Evolutionary conservation across 2,329 filamentous ascomycete genomes (phyloP), one percentile per base, ranked within the genome.

Genomic region (Ceratocystis huliohia): DNA sequence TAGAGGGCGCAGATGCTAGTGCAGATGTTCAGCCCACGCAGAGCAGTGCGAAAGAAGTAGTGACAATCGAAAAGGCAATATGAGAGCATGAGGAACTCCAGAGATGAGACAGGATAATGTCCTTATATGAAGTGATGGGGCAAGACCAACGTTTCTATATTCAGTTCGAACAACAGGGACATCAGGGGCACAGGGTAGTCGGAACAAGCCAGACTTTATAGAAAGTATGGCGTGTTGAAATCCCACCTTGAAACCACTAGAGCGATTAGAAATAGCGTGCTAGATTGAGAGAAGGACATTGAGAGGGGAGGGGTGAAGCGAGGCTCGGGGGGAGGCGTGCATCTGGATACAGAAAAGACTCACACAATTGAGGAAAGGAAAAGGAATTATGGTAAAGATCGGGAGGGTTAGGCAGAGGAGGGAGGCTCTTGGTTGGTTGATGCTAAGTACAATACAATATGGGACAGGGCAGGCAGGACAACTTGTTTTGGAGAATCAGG

Each of bases 41-140:
- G 79, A 74, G 89, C 88, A 76, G 87, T 95, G 80, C 89, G 89
- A 80, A 89, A 94, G 78, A 96, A 95, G 78, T 95, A 95, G 75
- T 95, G 90, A 73, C 89, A 95, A 77, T 95, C 88, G 81, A 94
- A 87, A 67, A 89, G 80, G 76, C 81, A 95, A 76, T 90, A 93
- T 72, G 82, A 77, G 80, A 88, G 88, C 89, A 95, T 95, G 79
- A 28, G 81, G 80, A 30, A 28, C 33, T 41, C 7, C 15, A 30
- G 20, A 57, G 33, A 46, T 20, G 48, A 57, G 22, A 57, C 25
- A n/a, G 37, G n/a, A 28, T n/a, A 46, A n/a, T 22, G 63, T 8
- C 50, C 44, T 59, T 65, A 65, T 65, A 65, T 57, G n/a, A 5
- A 45, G 45, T 22, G 17, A 41, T 10, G 44, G 6, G 63, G 28